Evolutionary conservation across 345 rosid species (phyloP).

Genomic region (Noccaea bulbosa): DNA sequence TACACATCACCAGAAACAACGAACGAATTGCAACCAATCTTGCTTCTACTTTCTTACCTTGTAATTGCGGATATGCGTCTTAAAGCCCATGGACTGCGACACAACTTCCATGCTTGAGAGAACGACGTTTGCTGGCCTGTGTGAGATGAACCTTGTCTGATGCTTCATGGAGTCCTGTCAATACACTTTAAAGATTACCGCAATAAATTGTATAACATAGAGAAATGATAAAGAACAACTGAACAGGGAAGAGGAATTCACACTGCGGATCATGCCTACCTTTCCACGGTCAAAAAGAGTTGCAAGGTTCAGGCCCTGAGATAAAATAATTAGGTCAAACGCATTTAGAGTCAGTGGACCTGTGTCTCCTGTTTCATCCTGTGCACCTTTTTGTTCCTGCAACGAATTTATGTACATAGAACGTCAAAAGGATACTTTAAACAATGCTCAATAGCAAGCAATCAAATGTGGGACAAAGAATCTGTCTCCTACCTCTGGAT

Average conservation of each 20-base stretch:
- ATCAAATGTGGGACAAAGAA: conserved; percentile 1
- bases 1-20: background rate
- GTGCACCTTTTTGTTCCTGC: conserved; percentile 67
- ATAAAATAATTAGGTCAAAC: conserved; percentile 84
- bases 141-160: conserved; percentile 86
- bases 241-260: conserved; percentile 11
- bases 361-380: conserved; percentile 54
- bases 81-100: conserved; percentile 96
- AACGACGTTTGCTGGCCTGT: conserved; percentile 83
- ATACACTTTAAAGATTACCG: conserved; percentile 21
- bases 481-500: conserved; percentile 66
- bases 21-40: background rate
- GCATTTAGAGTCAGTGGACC: conserved; percentile 94
- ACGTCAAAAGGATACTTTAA: conserved; percentile 4
- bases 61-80: conserved; percentile 94
- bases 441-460: conserved; percentile 10
- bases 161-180: conserved; percentile 77
- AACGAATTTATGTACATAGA: conserved; percentile 23
- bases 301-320: conserved; percentile 96
- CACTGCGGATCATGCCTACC: conserved; percentile 48
- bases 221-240: conserved; percentile 20
- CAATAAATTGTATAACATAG: background rate
- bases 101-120: conserved; percentile 98
- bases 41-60: conserved; percentile 56
- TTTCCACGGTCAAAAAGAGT: conserved; percentile 86